phyloP scores from a whole-genome alignment of 441 rosid species.

The Syzygium malaccense region DNA sequence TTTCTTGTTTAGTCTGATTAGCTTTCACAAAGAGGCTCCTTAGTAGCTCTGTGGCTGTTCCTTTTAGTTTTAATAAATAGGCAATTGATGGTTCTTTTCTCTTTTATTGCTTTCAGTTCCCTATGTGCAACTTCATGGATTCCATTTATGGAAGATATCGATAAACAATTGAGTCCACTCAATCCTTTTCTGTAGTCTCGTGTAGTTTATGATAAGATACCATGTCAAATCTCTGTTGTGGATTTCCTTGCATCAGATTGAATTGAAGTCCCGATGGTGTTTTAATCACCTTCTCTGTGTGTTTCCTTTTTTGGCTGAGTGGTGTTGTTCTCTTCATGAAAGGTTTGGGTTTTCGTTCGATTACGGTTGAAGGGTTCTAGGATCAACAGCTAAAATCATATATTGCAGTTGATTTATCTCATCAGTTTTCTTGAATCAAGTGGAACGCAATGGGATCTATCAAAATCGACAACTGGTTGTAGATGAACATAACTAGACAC shows the following conservation, averaged over 20 bases:
- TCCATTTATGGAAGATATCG: not conserved
- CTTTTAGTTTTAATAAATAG: not conserved
- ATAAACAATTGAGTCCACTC: not conserved
- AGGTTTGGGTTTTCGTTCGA: not conserved
- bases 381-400: not conserved
- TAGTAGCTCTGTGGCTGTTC: not conserved
- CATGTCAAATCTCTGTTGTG: not conserved
- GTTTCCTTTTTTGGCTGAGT: not conserved
- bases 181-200: not conserved
- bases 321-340: not conserved
- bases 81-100: not conserved
- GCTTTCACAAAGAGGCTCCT: not conserved
- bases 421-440: not conserved
- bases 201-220: not conserved
- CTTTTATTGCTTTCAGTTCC: not conserved
- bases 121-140: not conserved
- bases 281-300: not conserved
- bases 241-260: not conserved
- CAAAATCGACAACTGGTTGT: not conserved
- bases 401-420: not conserved
- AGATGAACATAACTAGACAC: not conserved
- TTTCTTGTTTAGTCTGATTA: not conserved
- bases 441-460: not conserved
- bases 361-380: not conserved
- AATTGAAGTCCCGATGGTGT: not conserved